These are phyloP conservation scores for Coprinopsis marcescibilis DNA, from an alignment of 768 basidiomycete genomes.

Conservation along the genomic window DNA sequence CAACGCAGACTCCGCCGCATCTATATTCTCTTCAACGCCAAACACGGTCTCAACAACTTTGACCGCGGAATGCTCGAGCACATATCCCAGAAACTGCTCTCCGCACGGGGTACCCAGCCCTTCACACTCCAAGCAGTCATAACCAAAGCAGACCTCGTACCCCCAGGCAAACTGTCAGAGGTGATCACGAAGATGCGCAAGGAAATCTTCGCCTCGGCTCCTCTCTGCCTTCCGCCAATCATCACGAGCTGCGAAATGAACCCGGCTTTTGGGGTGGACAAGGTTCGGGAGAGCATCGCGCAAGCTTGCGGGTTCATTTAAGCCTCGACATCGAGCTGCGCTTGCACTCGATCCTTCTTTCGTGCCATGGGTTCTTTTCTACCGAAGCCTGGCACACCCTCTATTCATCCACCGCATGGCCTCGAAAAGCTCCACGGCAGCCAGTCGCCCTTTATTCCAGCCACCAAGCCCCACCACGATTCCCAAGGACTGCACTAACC, in stretches of 20 bases:
- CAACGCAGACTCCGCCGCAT: conserved; percentile 55
- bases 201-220: conserved; percentile 48
- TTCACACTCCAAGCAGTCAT: conserved; percentile 69
- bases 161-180: conserved; percentile 24
- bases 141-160: conserved; percentile 61
- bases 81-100: conserved; percentile 37
- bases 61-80: conserved; percentile 60
- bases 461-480: too few relatives aligned
- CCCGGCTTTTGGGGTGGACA: conserved; percentile 50
- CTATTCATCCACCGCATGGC: too few relatives aligned
- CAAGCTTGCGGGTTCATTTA: conserved; percentile 44
- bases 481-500: too few relatives aligned
- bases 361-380: too few relatives aligned
- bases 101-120: conserved; percentile 30
- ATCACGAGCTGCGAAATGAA: conserved; percentile 48
- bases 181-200: conserved; percentile 38
- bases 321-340: too few relatives aligned
- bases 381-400: too few relatives aligned
- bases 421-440: too few relatives aligned
- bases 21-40: conserved; percentile 65
- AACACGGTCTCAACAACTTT: conserved; percentile 50
- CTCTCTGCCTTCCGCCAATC: conserved; percentile 63
- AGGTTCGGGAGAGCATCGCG: conserved; percentile 50
- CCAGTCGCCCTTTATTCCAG: too few relatives aligned
- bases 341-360: too few relatives aligned